Evolutionary conservation across 2,329 filamentous ascomycete genomes (phyloP).

Genomic region (Ophiocordyceps robertsii): DNA sequence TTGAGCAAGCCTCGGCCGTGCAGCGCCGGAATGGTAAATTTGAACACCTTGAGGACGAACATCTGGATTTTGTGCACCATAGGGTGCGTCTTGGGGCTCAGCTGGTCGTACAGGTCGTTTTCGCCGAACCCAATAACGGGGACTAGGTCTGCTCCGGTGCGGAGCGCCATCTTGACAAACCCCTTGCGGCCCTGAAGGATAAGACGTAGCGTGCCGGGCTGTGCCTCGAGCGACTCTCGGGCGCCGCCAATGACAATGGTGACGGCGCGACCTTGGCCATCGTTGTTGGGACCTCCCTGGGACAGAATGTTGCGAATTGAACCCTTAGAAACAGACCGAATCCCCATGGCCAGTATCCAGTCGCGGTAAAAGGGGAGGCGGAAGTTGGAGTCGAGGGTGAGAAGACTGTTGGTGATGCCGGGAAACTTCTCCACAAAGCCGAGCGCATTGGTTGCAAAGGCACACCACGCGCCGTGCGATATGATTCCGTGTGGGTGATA

Average conservation of each 20-base stretch:
- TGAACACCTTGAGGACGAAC: constrained; percentile 70
- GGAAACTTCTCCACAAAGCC: constrained; percentile 82
- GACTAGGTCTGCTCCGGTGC: constrained; percentile 85
- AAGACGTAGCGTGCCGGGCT: constrained; percentile 62
- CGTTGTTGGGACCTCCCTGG: constrained; percentile 60
- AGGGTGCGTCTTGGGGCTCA: constrained; percentile 64
- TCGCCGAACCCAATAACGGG: constrained; percentile 89
- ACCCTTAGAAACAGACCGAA: constrained; percentile 81
- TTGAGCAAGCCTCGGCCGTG: constrained; percentile 92
- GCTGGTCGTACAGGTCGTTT: constrained; percentile 89
- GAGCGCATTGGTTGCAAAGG: constrained; percentile 81
- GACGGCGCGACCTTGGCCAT: constrained; percentile 89
- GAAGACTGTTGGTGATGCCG: constrained; percentile 82
- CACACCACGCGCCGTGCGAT: constrained; percentile 85
- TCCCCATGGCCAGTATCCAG: constrained; percentile 78
- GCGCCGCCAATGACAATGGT: constrained; percentile 93
- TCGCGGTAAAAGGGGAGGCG: constrained; percentile 87
- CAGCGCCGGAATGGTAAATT: constrained; percentile 84
- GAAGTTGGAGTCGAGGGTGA: constrained; percentile 95
- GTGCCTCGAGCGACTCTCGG: constrained; percentile 78
- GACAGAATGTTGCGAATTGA: constrained; percentile 81
- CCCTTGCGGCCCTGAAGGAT: constrained; percentile 77
- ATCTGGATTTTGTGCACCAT: constrained; percentile 71
- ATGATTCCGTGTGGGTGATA: constrained; percentile 98
- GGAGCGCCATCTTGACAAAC: constrained; percentile 85